Evolutionary conservation across 257 asterid species (phyloP).

Genomic region (Solanum rostratum): DNA sequence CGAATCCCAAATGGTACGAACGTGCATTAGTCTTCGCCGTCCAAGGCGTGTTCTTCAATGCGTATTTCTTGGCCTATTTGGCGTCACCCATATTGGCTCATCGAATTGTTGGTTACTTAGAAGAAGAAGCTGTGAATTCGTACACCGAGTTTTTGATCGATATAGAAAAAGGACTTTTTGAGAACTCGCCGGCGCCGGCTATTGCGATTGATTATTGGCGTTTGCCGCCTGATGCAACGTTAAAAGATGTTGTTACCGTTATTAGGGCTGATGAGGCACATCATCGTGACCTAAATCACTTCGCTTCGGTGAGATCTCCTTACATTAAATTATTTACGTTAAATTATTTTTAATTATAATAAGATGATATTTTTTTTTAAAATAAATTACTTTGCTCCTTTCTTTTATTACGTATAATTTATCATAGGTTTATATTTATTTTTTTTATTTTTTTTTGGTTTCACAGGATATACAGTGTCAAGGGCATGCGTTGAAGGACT

Average conservation of each 20-base stretch:
- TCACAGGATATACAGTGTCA: conserved; percentile 52
- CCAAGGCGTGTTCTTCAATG: conserved; percentile 71
- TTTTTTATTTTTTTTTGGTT: background rate
- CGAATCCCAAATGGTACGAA: conserved; percentile 54
- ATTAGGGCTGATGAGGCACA: conserved; percentile 91
- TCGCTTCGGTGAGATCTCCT: conserved; percentile 49
- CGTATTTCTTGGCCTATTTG: conserved; percentile 45
- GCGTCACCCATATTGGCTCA: conserved; percentile 60
- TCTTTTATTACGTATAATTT: background rate
- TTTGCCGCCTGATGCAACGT: conserved; percentile 40
- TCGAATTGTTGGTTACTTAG: conserved; percentile 60
- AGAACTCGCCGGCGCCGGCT: conserved; percentile 80
- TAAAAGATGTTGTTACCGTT: conserved; percentile 67
- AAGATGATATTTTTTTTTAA: too few species aligned
- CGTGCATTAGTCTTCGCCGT: conserved; percentile 52
- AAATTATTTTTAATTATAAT: too few species aligned
- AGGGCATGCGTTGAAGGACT: conserved; percentile 36
- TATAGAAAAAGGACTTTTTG: conserved; percentile 51
- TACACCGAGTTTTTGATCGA: conserved; percentile 45
- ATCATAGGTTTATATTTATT: background rate
- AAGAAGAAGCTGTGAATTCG: conserved; percentile 61
- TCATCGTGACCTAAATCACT: conserved; percentile 89
- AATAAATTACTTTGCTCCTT: too few species aligned
- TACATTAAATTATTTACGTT: background rate
- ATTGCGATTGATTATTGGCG: conserved; percentile 89